Percentiles rank a stretch among this genome's conserved stretches.
Evolutionary conservation across 2,329 filamentous ascomycete genomes (phyloP).

Genomic region (Pseudopyrenochaeta lycopersici): DNA sequence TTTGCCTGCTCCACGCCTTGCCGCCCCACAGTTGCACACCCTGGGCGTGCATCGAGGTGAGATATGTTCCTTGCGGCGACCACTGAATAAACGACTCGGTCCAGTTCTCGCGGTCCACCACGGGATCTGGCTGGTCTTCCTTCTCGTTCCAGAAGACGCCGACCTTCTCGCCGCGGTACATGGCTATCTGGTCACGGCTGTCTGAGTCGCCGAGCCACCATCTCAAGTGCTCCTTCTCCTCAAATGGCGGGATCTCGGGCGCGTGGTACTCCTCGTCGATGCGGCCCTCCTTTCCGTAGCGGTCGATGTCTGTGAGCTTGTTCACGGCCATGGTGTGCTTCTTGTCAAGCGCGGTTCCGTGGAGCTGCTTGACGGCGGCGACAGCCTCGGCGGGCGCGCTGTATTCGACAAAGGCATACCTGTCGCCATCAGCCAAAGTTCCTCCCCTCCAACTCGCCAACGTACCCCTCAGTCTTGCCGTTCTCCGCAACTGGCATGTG

Average conservation of each 20-base stretch:
- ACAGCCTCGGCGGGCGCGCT: constrained; percentile 88
- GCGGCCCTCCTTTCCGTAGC: constrained; percentile 91
- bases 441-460: constrained; percentile 23
- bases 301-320: constrained; percentile 97
- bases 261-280: constrained; percentile 89
- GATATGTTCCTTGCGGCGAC: constrained; percentile 93
- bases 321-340: constrained; percentile 95
- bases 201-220: constrained; percentile 92
- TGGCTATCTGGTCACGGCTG: constrained; percentile 92
- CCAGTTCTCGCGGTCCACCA: constrained; percentile 95
- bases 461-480: constrained; percentile 85
- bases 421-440: constrained; percentile 50
- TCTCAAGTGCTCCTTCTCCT: constrained; percentile 91
- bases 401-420: constrained; percentile 97
- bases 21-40: constrained; percentile 98
- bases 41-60: constrained; percentile 93
- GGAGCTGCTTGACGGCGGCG: constrained; percentile 86
- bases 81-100: constrained; percentile 98
- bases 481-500: constrained; percentile 93
- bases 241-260: constrained; percentile 83
- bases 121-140: constrained; percentile 83
- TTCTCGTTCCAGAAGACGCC: constrained; percentile 99
- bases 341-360: constrained; percentile 90
- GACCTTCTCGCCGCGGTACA: constrained; percentile 91
- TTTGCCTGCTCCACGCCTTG: constrained; percentile 85